A percentile compares a stretch with the other conserved stretches of the same genome.
Conservation (phyloP, 305 asterid species). For the Petunia hybrid region DNA sequence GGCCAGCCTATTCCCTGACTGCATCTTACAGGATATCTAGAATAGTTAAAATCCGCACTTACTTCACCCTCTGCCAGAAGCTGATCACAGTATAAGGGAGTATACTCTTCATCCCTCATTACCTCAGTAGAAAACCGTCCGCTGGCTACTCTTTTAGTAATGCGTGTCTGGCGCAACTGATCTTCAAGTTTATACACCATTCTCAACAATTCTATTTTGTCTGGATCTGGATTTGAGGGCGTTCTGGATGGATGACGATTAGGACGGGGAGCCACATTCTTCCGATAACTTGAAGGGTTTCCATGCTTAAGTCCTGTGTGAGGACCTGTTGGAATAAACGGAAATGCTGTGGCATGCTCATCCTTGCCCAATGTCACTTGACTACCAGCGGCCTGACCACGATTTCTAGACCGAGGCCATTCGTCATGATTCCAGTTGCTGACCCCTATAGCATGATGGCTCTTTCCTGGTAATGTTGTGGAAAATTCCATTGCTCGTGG, state of each 20-base stretch:
- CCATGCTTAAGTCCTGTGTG: slow-evolving; percentile 44
- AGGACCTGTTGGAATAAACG: slow-evolving; percentile 47
- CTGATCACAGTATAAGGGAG: slow-evolving; percentile 44
- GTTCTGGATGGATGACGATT: slow-evolving; percentile 45
- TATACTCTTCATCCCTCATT: slow-evolving; percentile 38
- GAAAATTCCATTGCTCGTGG: slow-evolving; percentile 45
- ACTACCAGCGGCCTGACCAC: slow-evolving; percentile 33
- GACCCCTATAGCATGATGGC: slow-evolving; percentile 43
- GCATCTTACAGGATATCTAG: slow-evolving; percentile 38
- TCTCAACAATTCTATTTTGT: slow-evolving; percentile 66
- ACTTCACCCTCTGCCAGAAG: slow-evolving; percentile 45
- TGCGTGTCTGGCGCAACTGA: slow-evolving; percentile 61
- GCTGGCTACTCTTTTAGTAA: slow-evolving; percentile 41
- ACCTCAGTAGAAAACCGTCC: slow-evolving; percentile 40
- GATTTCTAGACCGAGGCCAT: slow-evolving; percentile 45
- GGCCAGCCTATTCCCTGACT: slow-evolving; percentile 42
- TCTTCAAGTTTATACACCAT: slow-evolving; percentile 75
- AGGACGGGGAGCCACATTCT: slow-evolving; percentile 49
- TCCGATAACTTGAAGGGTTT: slow-evolving; percentile 41
- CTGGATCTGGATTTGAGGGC: slow-evolving; percentile 56
- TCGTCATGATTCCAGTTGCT: slow-evolving; percentile 48
- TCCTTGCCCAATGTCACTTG: slow-evolving; percentile 43
- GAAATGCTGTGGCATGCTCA: slow-evolving; percentile 40
- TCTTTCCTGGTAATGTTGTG: slow-evolving; percentile 36
- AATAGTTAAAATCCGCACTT: slow-evolving; percentile 44